Base-by-base conservation (phyloP, 2,329 filamentous ascomycete genomes). In the Sarocladium strictum region DNA sequence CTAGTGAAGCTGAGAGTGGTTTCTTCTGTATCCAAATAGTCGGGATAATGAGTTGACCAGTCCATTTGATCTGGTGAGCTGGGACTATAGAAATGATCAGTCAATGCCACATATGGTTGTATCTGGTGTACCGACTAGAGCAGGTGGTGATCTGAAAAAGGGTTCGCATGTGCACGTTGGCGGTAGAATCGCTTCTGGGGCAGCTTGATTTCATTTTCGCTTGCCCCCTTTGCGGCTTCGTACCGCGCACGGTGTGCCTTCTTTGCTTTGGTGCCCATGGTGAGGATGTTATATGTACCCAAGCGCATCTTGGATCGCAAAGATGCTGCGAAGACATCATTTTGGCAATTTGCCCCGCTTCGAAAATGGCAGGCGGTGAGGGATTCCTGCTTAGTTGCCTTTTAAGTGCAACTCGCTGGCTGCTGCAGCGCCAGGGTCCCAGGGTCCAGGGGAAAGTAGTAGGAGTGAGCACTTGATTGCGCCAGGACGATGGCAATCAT, bases 151-250 rank as follows among this genome's bases (percentile, higher is more conserved):
- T 99, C 94, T 2, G 93, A 97, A 73, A 99, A 99, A 6, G 93
- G 92, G 74, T 99, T 99, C 59, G 94, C 94, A 74, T 99, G 94
- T 35, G 94, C 94, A 69, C 94, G 83, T 72, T 99, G 94, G 55
- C 94, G 84, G 70, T 96, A 99, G 74, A 94, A 96, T 75, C 89
- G 93, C 78, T 99, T 99, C 72, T 90, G 87, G 10, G 94, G 94
- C 63, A 97, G 73, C 63, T 84, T 79, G 7, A 83, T 72, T 37
- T 73, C 72, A 65, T 80, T 76, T 58, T 80, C 35, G 72, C 71
- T 53, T 77, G 76, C 53, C 76, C 72, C 54, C 77, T 40, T 53
- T 17, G 50, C 12, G 50, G 50, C 77, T 62, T 81, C 83, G 65
- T 87, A 89, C 56, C 80, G 79, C 56, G 84, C 79, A 60, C 87